phyloP scores from a whole-genome alignment of 2,329 filamentous ascomycete genomes.

The Scleromitrula shiraiana region DNA sequence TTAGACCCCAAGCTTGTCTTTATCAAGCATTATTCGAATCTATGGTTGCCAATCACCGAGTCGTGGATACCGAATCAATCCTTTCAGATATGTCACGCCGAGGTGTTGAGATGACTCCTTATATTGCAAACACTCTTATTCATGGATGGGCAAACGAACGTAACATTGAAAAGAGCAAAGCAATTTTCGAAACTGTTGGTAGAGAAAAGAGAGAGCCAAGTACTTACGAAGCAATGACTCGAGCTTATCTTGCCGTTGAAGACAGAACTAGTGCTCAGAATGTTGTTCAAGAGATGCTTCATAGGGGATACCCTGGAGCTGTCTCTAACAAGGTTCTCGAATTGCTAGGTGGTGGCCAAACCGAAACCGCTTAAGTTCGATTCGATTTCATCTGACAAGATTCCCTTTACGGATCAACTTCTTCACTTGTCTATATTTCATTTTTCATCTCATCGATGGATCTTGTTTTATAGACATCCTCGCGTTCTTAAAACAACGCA shows the following conservation, averaged over 20 bases:
- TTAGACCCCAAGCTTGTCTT: slow-evolving; percentile 72
- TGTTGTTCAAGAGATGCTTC: slow-evolving; percentile 85
- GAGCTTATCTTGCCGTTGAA: slow-evolving; percentile 80
- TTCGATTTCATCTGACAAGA: slow-evolving; percentile 2
- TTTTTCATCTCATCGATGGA: slow-evolving; percentile 4
- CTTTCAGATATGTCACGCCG: slow-evolving; percentile 67
- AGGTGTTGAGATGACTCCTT: slow-evolving; percentile 80
- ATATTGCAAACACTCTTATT: slow-evolving; percentile 97
- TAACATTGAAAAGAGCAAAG: slow-evolving; percentile 68
- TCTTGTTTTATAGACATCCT: slow-evolving; percentile 8
- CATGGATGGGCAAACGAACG: slow-evolving; percentile 89
- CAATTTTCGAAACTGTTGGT: slow-evolving; percentile 72
- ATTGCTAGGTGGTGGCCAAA: slow-evolving; percentile 57
- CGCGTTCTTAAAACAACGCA: not conserved
- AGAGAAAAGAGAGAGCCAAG: slow-evolving; percentile 81
- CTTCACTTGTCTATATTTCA: slow-evolving; percentile 16
- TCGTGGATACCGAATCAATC: slow-evolving; percentile 65
- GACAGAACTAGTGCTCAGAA: slow-evolving; percentile 66
- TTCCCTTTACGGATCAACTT: slow-evolving; percentile 1
- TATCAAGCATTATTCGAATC: slow-evolving; percentile 97
- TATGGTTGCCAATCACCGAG: slow-evolving; percentile 90
- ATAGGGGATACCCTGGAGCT: slow-evolving; percentile 80
- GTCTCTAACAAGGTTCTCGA: slow-evolving; percentile 93
- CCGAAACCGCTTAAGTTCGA: slow-evolving; percentile 15
- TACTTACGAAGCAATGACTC: slow-evolving; percentile 98